Percentiles rank a stretch among this genome's conserved stretches.
Evolutionary conservation across 2,329 filamentous ascomycete species (phyloP).

Genomic region (Orbilia javanica): DNA sequence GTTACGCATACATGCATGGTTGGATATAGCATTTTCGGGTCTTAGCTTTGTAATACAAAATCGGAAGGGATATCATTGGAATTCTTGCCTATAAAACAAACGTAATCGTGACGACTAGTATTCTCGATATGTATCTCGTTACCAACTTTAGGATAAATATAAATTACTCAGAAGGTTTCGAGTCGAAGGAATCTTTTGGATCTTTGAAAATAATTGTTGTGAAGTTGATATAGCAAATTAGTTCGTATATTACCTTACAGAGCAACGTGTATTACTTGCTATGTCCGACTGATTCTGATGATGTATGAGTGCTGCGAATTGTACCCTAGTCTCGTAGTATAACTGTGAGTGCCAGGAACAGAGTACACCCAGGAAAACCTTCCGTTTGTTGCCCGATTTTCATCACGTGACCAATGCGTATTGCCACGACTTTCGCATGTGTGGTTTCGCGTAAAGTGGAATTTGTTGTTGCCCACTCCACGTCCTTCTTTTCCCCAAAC

Average conservation of each 20-base stretch:
- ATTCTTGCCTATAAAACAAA: not conserved
- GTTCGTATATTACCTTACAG: no score
- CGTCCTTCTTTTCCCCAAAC: slow-evolving; percentile 30
- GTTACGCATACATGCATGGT: slow-evolving; percentile 6
- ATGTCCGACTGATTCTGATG: no score
- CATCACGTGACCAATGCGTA: slow-evolving; percentile 38
- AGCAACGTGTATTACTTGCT: no score
- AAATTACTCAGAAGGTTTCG: no score
- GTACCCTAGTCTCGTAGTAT: no score
- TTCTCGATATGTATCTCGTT: no score
- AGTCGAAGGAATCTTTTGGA: no score
- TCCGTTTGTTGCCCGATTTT: not conserved
- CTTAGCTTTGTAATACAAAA: slow-evolving; percentile 13
- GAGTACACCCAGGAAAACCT: not conserved
- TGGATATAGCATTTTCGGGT: slow-evolving; percentile 24
- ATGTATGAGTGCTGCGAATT: no score
- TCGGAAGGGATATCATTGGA: not conserved
- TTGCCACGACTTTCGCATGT: not conserved
- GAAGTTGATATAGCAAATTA: no score
- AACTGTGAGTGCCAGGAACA: no score
- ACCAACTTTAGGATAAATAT: no score
- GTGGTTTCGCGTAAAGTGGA: slow-evolving; percentile 55
- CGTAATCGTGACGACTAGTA: not conserved
- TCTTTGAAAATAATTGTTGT: no score
- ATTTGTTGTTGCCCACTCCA: slow-evolving; percentile 41